Base-by-base conservation (phyloP, 2,329 filamentous ascomycete species). In the Ophiognomonia clavigignenti-juglandacearum region DNA sequence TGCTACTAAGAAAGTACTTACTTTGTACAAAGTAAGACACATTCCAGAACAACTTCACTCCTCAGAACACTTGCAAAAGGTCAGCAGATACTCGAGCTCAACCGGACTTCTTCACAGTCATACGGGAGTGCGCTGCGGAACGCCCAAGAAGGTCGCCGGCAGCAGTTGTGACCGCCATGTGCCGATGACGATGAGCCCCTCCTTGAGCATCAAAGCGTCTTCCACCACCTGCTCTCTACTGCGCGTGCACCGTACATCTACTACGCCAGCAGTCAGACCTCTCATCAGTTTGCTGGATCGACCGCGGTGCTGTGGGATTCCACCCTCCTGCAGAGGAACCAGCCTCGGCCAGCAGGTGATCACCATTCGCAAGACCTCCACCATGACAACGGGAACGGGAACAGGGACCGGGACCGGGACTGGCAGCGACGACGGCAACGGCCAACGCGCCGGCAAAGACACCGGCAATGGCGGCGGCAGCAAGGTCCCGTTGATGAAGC, bases 401-500 rank as follows among this genome's bases (percentile, higher is more conserved):
- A n/a, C n/a, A n/a, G n/a, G n/a, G n/a, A n/a, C n/a, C n/a, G n/a
- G n/a, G n/a, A n/a, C n/a, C n/a, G n/a, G n/a, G n/a, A n/a, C n/a
- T n/a, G n/a, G n/a, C n/a, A n/a, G n/a, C 24, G 6, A 26, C 24
- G 6, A 26, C 24, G 24, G 24, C 24, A 26, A 26, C 24, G 6
- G 27, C 27, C 27, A 29, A 29, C 24, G 24, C 10, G 41, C 14
- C 18, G 39, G 39, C 11, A n/a, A n/a, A n/a, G n/a, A n/a, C n/a
- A 26, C 39, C 24, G 19, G 34, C 34, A 27, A 34, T 9, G 19
- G 7, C 11, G 13, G 19, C 26, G 19, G 6, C 34, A 16, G 13
- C 44, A 42, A 49, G 35, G 42, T 47, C 42, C 47, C 54, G 8
- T 51, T 63, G 27, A 61, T 61, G 53, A 63, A 61, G 50, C 67